phyloP scores from a whole-genome alignment of 257 asterid species.

The Salvia miltiorrhiza region DNA sequence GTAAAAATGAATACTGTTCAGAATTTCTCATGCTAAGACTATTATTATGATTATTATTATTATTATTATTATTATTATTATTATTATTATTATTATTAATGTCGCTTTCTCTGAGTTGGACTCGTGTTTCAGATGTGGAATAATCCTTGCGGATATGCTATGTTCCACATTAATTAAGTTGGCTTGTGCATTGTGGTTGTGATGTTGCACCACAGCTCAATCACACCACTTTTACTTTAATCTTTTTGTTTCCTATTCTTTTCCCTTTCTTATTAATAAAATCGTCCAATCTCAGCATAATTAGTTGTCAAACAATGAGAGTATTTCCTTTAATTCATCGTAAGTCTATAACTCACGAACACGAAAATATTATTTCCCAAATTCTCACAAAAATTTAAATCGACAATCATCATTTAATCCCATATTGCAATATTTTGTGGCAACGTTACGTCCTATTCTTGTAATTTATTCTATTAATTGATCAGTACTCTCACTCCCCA shows the following conservation, averaged over 20 bases:
- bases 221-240: background rate
- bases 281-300: background rate
- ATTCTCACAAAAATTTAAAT: too few species aligned
- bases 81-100: background rate
- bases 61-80: background rate
- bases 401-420: background rate
- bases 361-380: too few species aligned
- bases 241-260: background rate
- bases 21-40: too few species aligned
- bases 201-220: constrained; percentile 22
- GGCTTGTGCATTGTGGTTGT: background rate
- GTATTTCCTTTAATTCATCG: background rate
- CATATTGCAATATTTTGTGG: background rate
- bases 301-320: background rate
- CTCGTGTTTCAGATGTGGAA: constrained; percentile 6
- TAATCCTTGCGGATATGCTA: constrained; percentile 25
- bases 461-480: background rate
- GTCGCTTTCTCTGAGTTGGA: background rate
- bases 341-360: background rate
- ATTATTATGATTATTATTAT: too few species aligned
- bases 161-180: background rate
- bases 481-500: background rate
- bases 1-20: too few species aligned
- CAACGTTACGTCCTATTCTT: background rate
- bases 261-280: background rate